Percentiles rank a stretch among this genome's conserved stretches.
phyloP scores from a whole-genome alignment of 371 early-diverging fungal genomes.

The Capillidium heterosporum region DNA sequence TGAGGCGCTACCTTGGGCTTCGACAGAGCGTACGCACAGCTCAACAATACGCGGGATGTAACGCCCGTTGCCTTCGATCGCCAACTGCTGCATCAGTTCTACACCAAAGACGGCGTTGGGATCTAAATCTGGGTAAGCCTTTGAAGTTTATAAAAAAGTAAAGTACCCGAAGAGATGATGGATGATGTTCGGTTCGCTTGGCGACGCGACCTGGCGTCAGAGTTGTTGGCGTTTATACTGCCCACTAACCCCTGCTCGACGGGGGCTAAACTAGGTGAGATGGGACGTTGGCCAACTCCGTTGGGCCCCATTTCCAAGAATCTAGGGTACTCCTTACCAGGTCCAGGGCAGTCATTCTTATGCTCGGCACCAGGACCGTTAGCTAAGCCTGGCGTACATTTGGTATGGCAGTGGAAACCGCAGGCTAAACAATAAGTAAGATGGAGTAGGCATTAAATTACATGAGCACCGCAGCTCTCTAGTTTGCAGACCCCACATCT shows the following conservation, averaged over 20 bases:
- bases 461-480: conserved; percentile 57
- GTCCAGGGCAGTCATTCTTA: conserved; percentile 13
- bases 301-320: neutral
- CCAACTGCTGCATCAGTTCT: conserved; percentile 25
- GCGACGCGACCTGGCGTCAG: neutral
- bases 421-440: conserved; percentile 14
- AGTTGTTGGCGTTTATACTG: no score
- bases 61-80: conserved; percentile 18
- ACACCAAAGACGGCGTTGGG: conserved; percentile 30
- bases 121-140: neutral
- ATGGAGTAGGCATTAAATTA: conserved; percentile 12
- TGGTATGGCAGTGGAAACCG: conserved; percentile 36
- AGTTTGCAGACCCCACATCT: conserved; percentile 56
- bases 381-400: conserved; percentile 21
- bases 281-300: neutral
- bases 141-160: neutral
- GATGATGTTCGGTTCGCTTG: neutral
- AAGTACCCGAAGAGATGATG: conserved; percentile 1
- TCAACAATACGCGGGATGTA: conserved; percentile 53
- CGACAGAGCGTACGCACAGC: conserved; percentile 60
- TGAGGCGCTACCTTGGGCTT: conserved; percentile 20
- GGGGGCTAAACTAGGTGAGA: neutral
- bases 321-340: neutral
- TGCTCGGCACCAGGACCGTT: no score
- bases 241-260: neutral